Base-by-base conservation (phyloP, 1,284 basidiomycete species). In the Cutaneotrichosporon cyanovorans region DNA sequence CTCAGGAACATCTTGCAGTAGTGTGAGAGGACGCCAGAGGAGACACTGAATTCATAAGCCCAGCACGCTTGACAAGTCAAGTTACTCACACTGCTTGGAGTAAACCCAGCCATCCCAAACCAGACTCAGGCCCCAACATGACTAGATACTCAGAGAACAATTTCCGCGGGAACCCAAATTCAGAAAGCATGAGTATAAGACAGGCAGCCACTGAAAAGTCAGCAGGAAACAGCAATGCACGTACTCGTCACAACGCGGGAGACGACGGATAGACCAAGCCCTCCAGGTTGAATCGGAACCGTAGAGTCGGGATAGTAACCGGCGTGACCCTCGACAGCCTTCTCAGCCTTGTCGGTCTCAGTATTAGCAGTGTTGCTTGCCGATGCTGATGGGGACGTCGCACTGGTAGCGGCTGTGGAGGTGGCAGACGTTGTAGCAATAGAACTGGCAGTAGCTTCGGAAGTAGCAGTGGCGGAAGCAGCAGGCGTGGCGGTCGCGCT, bases 211-310 rank as follows among this genome's bases (percentile, higher is more conserved):
- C 65, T 69, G 45, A 23, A n/a, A n/a, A 14, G 44, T 45, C 2
- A 46, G 45, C 2, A 5, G 9, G 15, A 9, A 5, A 18, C 8
- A 16, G 35, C 8, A 19, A n/a, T 30, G 31, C 4, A 55, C 63
- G 40, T 42, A 69, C 69, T 76, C 73, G 90, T 85, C 61, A 91
- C 78, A 32, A 91, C 71, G 18, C 86, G 77, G 63, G 86, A 84
- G 44, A 90, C 74, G 40, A 90, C 81, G 1, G 85, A 83, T 84
- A 87, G 91, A 69, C 90, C 89, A 2, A 79, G 80, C 15, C 88
- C 87, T 3, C 84, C 87, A 38, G 85, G 75, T 69, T 92, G 86
- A 62, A 87, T 85, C 0, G 87, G 87, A 4, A 91, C 84, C 2
- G 85, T 56, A 5, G 50, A 75, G 54, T 68, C 86, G 80, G 79